A percentile compares a stretch with the other conserved stretches of the same genome.
Evolutionary conservation across 1,139 yeast species (phyloP).

Genomic region (Geotrichum histeridarum): DNA sequence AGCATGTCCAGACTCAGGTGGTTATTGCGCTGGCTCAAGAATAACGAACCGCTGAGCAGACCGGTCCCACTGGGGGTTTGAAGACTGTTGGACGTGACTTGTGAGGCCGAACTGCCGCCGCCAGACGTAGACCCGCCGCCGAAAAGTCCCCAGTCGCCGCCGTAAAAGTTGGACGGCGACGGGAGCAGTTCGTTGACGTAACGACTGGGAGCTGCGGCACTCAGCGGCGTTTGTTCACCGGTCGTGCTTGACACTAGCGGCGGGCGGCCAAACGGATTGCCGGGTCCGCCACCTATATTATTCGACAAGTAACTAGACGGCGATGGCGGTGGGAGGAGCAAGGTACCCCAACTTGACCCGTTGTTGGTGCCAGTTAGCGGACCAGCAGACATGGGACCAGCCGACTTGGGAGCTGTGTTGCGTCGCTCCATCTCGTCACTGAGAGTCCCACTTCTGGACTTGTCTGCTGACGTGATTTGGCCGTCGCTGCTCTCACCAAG

Average conservation of each 20-base stretch:
- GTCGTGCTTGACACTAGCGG: constrained; percentile 25
- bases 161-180: constrained; percentile 41
- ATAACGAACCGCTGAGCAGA: neutral
- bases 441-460: constrained; percentile 14
- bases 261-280: constrained; percentile 25
- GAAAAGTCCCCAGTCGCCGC: constrained; percentile 35
- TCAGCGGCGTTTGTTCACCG: constrained; percentile 41
- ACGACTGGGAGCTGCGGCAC: constrained; percentile 40
- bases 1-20: constrained; percentile 28
- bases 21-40: constrained; percentile 9
- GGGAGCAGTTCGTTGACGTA: constrained; percentile 41
- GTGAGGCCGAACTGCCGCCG: constrained; percentile 5
- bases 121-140: constrained; percentile 17
- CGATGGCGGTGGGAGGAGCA: constrained; percentile 20
- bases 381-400: constrained; percentile 19
- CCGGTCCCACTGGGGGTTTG: constrained; percentile 9
- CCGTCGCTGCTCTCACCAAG: constrained; percentile 20
- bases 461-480: constrained; percentile 17
- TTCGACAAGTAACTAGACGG: constrained; percentile 14
- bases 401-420: constrained; percentile 18
- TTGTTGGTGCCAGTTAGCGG: constrained; percentile 7
- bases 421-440: constrained; percentile 28
- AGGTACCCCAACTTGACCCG: constrained; percentile 11
- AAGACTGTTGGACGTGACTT: constrained; percentile 3
- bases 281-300: constrained; percentile 15